Percentiles rank a stretch among this genome's conserved stretches.
These are phyloP conservation scores for Eremothecium gossypii DNA, from an alignment of 1,139 yeast species.

Conservation along the genomic window DNA sequence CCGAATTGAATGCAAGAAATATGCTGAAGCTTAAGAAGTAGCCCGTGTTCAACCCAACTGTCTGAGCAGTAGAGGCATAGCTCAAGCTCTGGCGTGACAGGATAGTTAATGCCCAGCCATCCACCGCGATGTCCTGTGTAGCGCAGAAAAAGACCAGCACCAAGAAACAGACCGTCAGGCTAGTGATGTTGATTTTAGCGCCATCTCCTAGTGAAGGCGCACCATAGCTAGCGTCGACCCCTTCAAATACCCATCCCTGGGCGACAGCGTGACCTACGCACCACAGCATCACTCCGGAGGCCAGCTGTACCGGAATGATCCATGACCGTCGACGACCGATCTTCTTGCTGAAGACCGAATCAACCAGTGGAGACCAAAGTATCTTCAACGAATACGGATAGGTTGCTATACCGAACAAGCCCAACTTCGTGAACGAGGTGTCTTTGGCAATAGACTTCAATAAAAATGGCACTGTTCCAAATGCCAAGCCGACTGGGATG, in stretches of 20 bases:
- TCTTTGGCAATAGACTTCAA: slow-evolving; percentile 53
- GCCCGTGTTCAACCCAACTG: slow-evolving; percentile 88
- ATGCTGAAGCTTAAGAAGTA: slow-evolving; percentile 87
- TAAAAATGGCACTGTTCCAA: slow-evolving; percentile 91
- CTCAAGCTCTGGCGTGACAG: slow-evolving; percentile 69
- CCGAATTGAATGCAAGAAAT: slow-evolving; percentile 81
- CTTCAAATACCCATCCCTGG: slow-evolving; percentile 54
- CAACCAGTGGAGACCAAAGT: slow-evolving; percentile 94
- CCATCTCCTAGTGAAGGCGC: slow-evolving; percentile 8
- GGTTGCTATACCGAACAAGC: slow-evolving; percentile 81
- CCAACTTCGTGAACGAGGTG: slow-evolving; percentile 82
- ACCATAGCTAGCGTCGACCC: slow-evolving; percentile 33
- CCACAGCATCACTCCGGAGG: slow-evolving; percentile 62
- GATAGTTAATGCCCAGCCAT: slow-evolving; percentile 96
- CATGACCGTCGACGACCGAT: slow-evolving; percentile 85
- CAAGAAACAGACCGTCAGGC: slow-evolving; percentile 48
- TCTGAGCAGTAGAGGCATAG: slow-evolving; percentile 97
- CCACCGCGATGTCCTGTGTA: slow-evolving; percentile 97
- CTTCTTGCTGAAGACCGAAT: slow-evolving; percentile 59
- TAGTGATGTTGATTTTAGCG: slow-evolving; percentile 15
- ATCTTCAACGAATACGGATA: slow-evolving; percentile 90
- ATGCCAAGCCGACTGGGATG: slow-evolving; percentile 89
- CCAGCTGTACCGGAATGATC: slow-evolving; percentile 85
- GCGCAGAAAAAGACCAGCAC: slow-evolving; percentile 80
- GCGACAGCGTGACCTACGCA: slow-evolving; percentile 43